These are phyloP conservation scores for Balakata baccata DNA, from an alignment of 345 rosid genomes.

Conservation along the genomic window DNA sequence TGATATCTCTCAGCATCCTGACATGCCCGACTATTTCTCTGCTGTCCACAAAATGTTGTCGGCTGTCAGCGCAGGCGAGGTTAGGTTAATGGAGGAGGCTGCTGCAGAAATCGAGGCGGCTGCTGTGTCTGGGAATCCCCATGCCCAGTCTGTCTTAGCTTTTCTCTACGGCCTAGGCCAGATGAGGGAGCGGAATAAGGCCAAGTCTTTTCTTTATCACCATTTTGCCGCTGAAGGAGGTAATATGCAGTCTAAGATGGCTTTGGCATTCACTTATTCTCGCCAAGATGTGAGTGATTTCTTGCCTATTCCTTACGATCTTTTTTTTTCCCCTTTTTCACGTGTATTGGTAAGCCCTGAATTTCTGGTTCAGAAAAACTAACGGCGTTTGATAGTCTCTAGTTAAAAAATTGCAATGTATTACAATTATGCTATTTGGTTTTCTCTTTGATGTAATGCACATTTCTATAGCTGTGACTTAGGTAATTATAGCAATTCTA, in stretches of 20 bases:
- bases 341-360: not conserved
- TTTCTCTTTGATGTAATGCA: not conserved
- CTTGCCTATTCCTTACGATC: not conserved
- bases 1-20: constrained; percentile 18
- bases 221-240: constrained; percentile 68
- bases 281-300: constrained; percentile 76
- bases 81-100: constrained; percentile 65
- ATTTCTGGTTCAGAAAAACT: not conserved
- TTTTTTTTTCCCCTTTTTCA: not conserved
- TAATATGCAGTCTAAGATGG: constrained; percentile 90
- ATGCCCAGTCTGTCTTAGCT: constrained; percentile 71
- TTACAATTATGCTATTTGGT: not conserved
- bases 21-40: constrained; percentile 44
- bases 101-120: constrained; percentile 56
- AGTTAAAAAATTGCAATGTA: not conserved
- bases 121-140: constrained; percentile 60
- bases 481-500: not conserved
- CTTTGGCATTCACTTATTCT: constrained; percentile 73
- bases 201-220: constrained; percentile 74
- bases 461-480: not conserved
- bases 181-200: constrained; percentile 67
- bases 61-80: constrained; percentile 54
- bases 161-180: constrained; percentile 67
- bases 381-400: too few relatives aligned
- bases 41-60: constrained; percentile 53